Conservation (phyloP, 2,329 filamentous ascomycete genomes). For the Aspergillus felis region DNA sequence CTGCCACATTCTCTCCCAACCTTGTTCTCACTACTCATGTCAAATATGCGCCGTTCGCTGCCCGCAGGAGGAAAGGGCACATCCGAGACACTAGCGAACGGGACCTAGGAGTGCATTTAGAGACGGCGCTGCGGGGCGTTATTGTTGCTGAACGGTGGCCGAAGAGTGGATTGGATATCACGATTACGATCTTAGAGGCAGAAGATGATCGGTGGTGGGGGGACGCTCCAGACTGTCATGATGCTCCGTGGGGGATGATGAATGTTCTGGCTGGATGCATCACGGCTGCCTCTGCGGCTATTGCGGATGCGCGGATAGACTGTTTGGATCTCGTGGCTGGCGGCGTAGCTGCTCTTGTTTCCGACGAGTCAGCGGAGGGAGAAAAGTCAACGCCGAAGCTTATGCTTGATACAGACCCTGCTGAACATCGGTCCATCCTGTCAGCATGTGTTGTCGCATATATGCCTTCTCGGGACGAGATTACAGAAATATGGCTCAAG, state of each 20-base stretch:
- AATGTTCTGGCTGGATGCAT: slow-evolving; percentile 88
- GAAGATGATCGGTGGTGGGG: slow-evolving; percentile 75
- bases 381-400: slow-evolving; percentile 27
- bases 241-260: slow-evolving; percentile 81
- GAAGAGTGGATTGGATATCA: slow-evolving; percentile 96
- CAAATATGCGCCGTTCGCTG: slow-evolving; percentile 95
- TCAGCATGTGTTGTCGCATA: slow-evolving; percentile 90
- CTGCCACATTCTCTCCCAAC: slow-evolving; percentile 86
- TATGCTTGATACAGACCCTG: slow-evolving; percentile 75
- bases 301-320: slow-evolving; percentile 93
- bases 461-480: slow-evolving; percentile 78
- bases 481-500: slow-evolving; percentile 93
- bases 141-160: slow-evolving; percentile 94
- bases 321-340: slow-evolving; percentile 87
- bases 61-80: slow-evolving; percentile 75
- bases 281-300: slow-evolving; percentile 85
- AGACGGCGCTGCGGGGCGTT: slow-evolving; percentile 82
- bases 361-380: slow-evolving; percentile 25
- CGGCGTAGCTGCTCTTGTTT: slow-evolving; percentile 78
- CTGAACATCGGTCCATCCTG: slow-evolving; percentile 71
- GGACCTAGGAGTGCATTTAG: slow-evolving; percentile 84
- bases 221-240: slow-evolving; percentile 46
- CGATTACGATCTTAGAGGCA: slow-evolving; percentile 88
- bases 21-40: slow-evolving; percentile 88
- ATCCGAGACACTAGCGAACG: slow-evolving; percentile 80